phyloP scores from a whole-genome alignment of 768 basidiomycete genomes.

The Hortiboletus flavorubellus region DNA sequence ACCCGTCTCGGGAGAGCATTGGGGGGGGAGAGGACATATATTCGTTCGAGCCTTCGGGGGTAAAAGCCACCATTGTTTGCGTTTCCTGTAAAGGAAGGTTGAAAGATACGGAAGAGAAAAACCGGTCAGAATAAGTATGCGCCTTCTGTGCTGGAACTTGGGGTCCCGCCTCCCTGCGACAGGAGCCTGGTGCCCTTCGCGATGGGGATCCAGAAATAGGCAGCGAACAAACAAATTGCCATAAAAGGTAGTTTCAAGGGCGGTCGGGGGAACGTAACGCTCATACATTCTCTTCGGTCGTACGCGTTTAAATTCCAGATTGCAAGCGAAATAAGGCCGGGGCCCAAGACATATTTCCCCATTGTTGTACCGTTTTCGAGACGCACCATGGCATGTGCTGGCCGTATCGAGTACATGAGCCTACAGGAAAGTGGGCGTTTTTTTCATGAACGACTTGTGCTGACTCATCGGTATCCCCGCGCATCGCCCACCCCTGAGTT shows the following conservation, averaged over 20 bases:
- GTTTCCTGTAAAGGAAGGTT: conserved; percentile 30
- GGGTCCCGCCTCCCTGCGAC: conserved; percentile 23
- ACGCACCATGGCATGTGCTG: not conserved
- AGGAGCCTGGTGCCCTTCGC: conserved; percentile 23
- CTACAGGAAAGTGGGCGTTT: not conserved
- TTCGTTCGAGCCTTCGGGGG: conserved; percentile 19
- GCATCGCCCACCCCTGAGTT: conserved; percentile 11
- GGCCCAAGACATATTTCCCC: conserved; percentile 16
- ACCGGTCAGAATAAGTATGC: conserved; percentile 29
- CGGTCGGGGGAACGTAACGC: conserved; percentile 30
- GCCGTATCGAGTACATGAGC: too few relatives aligned
- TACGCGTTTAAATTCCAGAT: conserved; percentile 29
- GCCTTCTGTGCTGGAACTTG: conserved; percentile 36
- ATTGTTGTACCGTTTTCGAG: conserved; percentile 16
- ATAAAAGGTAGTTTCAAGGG: conserved; percentile 36
- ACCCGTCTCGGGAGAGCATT: conserved; percentile 23
- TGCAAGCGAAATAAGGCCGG: conserved; percentile 25
- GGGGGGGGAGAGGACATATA: not conserved
- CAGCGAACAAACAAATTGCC: conserved; percentile 37
- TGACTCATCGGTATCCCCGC: conserved; percentile 14
- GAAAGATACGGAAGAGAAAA: conserved; percentile 28
- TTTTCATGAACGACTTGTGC: conserved; percentile 14
- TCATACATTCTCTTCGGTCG: conserved; percentile 25
- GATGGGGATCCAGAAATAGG: conserved; percentile 30
- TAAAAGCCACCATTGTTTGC: conserved; percentile 31